Evolutionary conservation across 2,329 filamentous ascomycete genomes (phyloP), one percentile per base, ranked within the genome.

Genomic region (Aspergillus sp.): DNA sequence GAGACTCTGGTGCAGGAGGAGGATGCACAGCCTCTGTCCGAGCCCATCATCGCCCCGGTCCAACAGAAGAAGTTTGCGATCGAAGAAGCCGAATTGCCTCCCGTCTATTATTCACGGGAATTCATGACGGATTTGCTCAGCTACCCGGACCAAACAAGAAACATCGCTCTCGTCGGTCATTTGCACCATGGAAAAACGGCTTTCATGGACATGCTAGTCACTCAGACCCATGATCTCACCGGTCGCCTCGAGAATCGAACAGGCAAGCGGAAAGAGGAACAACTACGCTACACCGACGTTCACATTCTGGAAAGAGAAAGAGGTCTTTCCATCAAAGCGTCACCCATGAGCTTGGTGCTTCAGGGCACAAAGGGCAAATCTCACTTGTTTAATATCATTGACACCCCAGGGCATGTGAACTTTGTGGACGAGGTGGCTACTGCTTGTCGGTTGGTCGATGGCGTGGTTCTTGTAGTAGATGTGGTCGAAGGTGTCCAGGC

Each of bases 401-500:
- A 99, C 78, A 99, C 95, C 0, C 95, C 95, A 0, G 95, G 95
- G 6, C 95, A 99, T 74, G 95, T 98, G 72, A 97, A 99, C 77
- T 99, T 99, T 75, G 94, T 96, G 45, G 95, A 99, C 74, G 95
- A 99, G 77, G 92, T 99, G 39, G 95, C 95, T 8, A 89, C 92
- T 4, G 90, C 92, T 0, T 81, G 97, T 69, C 87, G 95, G 45
- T 79, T 99, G 55, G 93, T 91, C 4, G 95, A 99, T 73, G 95
- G 95, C 61, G 88, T 98, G 23, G 94, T 96, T 55, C 80, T 99
- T 52, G 89, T 99, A 13, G 93, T 99, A 15, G 95, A 99, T 74
- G 92, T 97, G 21, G 91, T 99, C 1, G 95, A 99, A 76, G 95
- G 95, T n/a, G 93, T 99, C n/a, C 95, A 98, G 79, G 86, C 95